A percentile compares a stretch with the other conserved stretches of the same genome.
phyloP scores from a whole-genome alignment of 441 rosid species.

The Cnidoscolus chayamansa region DNA sequence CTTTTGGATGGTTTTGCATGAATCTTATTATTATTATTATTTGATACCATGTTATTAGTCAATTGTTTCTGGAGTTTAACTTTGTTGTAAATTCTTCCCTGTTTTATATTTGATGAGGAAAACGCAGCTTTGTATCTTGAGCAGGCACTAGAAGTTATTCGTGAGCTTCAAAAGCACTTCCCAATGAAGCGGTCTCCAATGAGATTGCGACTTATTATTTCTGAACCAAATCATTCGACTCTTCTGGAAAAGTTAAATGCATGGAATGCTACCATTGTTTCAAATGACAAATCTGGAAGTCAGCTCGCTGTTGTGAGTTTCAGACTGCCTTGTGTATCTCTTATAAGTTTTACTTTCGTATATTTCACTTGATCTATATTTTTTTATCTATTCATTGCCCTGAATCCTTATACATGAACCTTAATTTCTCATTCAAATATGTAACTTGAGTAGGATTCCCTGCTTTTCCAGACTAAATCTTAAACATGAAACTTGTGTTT shows the following conservation, averaged over 20 bases:
- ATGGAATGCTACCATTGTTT: constrained; percentile 62
- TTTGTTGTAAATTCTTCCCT: neutral
- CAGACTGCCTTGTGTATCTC: neutral
- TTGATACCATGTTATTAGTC: neutral
- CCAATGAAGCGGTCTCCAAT: constrained; percentile 92
- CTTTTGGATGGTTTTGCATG: neutral
- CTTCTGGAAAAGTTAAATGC: constrained; percentile 57
- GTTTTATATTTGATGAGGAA: neutral
- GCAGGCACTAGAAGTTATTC: constrained; percentile 90
- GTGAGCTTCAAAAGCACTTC: constrained; percentile 87
- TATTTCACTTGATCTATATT: neutral
- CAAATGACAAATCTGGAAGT: constrained; percentile 70
- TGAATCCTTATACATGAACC: neutral
- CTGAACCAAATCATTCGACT: constrained; percentile 41
- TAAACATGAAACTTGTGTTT: neutral
- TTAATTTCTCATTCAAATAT: neutral
- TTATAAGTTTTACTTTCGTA: neutral
- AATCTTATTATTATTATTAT: neutral
- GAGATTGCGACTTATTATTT: constrained; percentile 65
- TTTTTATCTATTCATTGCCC: neutral
- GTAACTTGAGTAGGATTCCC: neutral
- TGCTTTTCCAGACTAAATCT: neutral
- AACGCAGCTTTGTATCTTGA: constrained; percentile 16
- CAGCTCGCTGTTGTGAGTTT: constrained; percentile 70
- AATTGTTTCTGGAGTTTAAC: neutral